These are phyloP conservation scores for Citrus reticulata DNA, from an alignment of 345 rosid species.

Conservation along the genomic window DNA sequence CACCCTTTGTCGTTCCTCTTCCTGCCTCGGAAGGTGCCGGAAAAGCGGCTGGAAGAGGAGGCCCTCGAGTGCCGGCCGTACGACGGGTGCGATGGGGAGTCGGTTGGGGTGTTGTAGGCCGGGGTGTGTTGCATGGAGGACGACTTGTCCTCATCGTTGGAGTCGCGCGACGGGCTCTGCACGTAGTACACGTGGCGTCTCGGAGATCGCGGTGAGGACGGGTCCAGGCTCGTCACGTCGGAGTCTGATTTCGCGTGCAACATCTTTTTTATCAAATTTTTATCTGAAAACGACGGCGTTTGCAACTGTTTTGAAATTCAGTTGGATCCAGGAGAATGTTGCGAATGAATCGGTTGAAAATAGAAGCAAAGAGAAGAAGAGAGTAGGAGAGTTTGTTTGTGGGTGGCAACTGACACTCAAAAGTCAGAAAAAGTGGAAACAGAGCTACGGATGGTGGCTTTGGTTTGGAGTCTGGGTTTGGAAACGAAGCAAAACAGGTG, in stretches of 20 bases:
- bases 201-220: conserved; percentile 75
- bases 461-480: background rate
- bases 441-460: conserved; percentile 18
- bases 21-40: conserved; percentile 47
- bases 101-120: conserved; percentile 53
- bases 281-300: no score
- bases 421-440: no score
- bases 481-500: conserved; percentile 1
- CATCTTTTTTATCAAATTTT: conserved; percentile 11
- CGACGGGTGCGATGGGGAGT: conserved; percentile 81
- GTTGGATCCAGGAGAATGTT: background rate
- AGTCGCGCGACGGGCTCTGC: conserved; percentile 83
- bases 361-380: no score
- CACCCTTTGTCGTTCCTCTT: conserved; percentile 63
- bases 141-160: conserved; percentile 83
- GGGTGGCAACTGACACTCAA: no score
- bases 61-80: conserved; percentile 56
- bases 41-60: conserved; percentile 62
- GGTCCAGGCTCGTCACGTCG: conserved; percentile 60
- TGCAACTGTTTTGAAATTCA: no score
- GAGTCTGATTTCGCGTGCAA: conserved; percentile 65
- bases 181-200: conserved; percentile 65
- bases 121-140: conserved; percentile 60
- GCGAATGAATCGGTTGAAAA: background rate
- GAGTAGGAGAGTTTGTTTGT: no score